These are phyloP conservation scores for Lactarius deliciosus DNA, from an alignment of 768 basidiomycete genomes.

Conservation along the genomic window DNA sequence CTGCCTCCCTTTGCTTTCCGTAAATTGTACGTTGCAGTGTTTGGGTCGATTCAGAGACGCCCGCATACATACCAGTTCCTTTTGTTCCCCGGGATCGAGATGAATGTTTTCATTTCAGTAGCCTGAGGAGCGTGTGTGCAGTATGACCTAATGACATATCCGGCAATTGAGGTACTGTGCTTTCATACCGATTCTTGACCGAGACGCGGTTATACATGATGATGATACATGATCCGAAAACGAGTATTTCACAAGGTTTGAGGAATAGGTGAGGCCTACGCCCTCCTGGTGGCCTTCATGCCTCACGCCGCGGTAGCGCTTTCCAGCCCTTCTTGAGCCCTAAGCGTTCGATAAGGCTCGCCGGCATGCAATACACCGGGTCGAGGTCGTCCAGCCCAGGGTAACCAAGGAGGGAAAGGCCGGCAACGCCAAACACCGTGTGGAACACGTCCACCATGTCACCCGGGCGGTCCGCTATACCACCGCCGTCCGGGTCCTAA, in stretches of 20 bases:
- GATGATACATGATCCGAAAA: background rate
- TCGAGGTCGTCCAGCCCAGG: conserved; percentile 83
- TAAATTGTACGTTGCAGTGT: conserved; percentile 9
- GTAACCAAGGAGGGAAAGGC: conserved; percentile 86
- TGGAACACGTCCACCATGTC: conserved; percentile 98
- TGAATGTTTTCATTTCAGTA: background rate
- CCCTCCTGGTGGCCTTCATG: background rate
- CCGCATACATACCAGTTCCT: conserved; percentile 21
- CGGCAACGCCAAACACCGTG: conserved; percentile 84
- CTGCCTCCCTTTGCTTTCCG: background rate
- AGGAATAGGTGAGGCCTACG: background rate
- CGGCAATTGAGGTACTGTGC: background rate
- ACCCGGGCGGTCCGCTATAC: conserved; percentile 91
- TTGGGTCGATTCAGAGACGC: background rate
- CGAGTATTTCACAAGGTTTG: background rate
- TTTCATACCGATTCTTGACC: background rate
- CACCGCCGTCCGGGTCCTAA: conserved; percentile 87
- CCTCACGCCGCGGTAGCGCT: conserved; percentile 46
- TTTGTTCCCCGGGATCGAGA: background rate
- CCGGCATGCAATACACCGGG: conserved; percentile 97
- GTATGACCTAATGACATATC: background rate
- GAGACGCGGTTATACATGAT: background rate
- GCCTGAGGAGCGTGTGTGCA: background rate
- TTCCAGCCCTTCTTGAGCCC: conserved; percentile 71
- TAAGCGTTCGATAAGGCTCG: conserved; percentile 60